Evolutionary conservation across 2,329 filamentous ascomycete genomes (phyloP), one percentile per base, ranked within the genome.

Genomic region (Sclerotinia spermophila): DNA sequence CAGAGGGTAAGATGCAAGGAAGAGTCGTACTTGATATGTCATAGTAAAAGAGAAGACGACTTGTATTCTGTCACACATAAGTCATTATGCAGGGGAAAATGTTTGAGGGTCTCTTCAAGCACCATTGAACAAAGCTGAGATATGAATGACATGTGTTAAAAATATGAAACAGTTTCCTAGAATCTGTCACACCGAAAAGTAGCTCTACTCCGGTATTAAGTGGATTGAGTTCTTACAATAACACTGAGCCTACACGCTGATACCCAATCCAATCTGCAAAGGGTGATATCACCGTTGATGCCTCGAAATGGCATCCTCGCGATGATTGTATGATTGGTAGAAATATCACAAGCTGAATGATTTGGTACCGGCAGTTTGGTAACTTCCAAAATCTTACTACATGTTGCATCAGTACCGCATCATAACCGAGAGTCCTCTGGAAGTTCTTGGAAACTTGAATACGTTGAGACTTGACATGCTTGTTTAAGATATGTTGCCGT

Each of bases 11-110:
- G 61, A 74, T 84, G 74, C 79, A 82, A 73, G 83, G 83, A 30
- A 79, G 83, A 73, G 83, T 85, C 13, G 83, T 85, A n/a, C 73
- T 85, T 62, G 83, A 84, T 75, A 75, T 84, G 35, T 74, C 77
- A 68, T 78, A 74, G 69, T 45, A n/a, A 15, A 15, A 51, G 24
- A 48, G 60, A 10, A n/a, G 15, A 42, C 17, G 17, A 27, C 35
- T 65, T 65, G 21, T 45, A 51, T 70, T 67, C n/a, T 70, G 69
- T 55, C 62, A 70, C 62, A 30, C 30, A 42, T 51, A 44, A 62
- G 33, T 27, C 56, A 48, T 66, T 21, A 69, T 53, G 53, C 48
- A 53, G 48, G 59, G 27, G 33, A 45, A 11, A 35, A 30, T 10
- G 7, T 64, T 30, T 66, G 24, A 24, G 24, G 42, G 55, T 60